Conservation (phyloP, 305 asterid species). For the Lippia alba region DNA sequence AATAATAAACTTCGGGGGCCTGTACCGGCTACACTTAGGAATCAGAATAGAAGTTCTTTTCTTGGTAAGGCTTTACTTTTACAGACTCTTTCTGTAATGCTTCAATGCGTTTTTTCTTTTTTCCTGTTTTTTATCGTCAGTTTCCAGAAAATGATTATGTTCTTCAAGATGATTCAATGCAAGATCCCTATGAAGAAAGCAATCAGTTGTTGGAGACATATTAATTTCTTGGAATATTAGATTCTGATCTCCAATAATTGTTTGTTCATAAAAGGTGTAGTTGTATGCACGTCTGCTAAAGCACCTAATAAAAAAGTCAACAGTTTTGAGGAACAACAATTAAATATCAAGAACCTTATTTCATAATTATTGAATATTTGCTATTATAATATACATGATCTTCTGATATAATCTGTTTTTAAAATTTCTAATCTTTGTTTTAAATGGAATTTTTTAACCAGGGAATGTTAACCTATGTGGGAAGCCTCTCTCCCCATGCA, state of each 20-base stretch:
- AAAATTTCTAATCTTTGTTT: no score
- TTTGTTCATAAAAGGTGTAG: background rate
- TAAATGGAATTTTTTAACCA: conserved; percentile 26
- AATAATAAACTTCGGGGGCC: conserved; percentile 63
- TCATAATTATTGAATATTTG: background rate
- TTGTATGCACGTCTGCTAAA: conserved; percentile 27
- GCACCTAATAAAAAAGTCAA: conserved; percentile 31
- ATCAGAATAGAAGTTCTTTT: conserved; percentile 50
- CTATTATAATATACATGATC: no score
- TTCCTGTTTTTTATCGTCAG: background rate
- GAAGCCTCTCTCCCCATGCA: conserved; percentile 56
- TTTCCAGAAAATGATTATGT: background rate
- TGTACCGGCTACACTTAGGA: conserved; percentile 49
- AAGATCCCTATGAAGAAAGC: no score
- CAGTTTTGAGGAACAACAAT: background rate
- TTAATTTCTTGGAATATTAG: background rate
- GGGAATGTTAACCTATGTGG: conserved; percentile 60
- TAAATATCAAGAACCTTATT: background rate
- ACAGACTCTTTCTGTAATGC: background rate
- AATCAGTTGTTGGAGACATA: background rate
- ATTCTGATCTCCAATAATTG: conserved; percentile 4
- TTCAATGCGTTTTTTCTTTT: background rate
- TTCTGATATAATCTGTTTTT: no score
- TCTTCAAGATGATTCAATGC: no score
- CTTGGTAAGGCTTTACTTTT: conserved; percentile 44